These are phyloP conservation scores for Chloropicon primus DNA, from an alignment of 139 green algal species.

Conservation along the genomic window DNA sequence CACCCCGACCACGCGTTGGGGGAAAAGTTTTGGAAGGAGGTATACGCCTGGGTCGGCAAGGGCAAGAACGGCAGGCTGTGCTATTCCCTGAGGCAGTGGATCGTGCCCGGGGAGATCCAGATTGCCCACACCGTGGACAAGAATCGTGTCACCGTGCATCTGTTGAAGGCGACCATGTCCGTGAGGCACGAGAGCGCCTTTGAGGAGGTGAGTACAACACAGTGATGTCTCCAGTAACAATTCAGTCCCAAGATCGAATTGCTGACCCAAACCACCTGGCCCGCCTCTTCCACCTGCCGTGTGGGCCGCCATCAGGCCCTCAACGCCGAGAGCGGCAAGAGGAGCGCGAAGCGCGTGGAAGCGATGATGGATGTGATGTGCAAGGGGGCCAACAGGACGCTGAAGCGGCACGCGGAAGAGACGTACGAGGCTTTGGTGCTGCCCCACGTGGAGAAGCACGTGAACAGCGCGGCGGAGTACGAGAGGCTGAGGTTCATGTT, in stretches of 20 bases:
- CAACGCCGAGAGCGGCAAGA: not conserved
- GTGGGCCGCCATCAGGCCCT: not conserved
- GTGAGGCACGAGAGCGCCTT: not conserved
- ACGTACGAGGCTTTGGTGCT: not conserved
- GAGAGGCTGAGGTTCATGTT: not conserved
- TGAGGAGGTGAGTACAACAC: slow-evolving; percentile 1
- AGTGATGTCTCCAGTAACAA: not conserved
- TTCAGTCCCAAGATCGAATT: not conserved
- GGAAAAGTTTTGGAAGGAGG: slow-evolving; percentile 46
- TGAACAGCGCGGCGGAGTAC: not conserved
- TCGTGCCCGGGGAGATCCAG: not conserved
- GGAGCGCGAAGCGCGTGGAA: not conserved
- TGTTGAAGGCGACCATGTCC: slow-evolving; percentile 14
- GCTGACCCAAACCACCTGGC: not conserved
- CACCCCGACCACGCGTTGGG: slow-evolving; percentile 46
- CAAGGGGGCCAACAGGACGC: not conserved
- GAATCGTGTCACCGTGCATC: slow-evolving; percentile 15
- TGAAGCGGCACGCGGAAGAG: not conserved
- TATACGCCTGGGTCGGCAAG: slow-evolving; percentile 58
- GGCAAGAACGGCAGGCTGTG: slow-evolving; percentile 47
- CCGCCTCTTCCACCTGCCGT: not conserved
- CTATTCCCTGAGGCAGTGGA: slow-evolving; percentile 43
- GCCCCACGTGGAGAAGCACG: not conserved
- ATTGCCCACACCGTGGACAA: slow-evolving; percentile 20
- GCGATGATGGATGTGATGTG: not conserved